A percentile compares a stretch with the other conserved stretches of the same genome.
Evolutionary conservation across 306 rosid species (phyloP).

Genomic region (Alnus glutinosa): DNA sequence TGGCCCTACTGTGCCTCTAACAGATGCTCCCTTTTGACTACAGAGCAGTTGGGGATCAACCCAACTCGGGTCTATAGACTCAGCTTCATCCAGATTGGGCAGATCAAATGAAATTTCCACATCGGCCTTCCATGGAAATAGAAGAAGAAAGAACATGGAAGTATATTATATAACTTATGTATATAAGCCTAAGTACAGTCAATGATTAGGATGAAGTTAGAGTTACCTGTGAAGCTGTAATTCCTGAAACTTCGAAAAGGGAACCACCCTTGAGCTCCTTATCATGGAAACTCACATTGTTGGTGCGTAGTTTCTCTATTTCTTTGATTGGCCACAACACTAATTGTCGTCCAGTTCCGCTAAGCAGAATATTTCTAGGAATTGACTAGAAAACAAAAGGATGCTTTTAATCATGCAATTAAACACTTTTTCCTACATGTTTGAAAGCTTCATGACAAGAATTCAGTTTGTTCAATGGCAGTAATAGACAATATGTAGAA

Average conservation of each 20-base stretch:
- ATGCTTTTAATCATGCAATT: not conserved
- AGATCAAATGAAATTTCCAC: slow-evolving; percentile 52
- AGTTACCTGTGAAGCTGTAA: slow-evolving; percentile 65
- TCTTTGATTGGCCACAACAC: slow-evolving; percentile 72
- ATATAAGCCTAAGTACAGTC: not conserved
- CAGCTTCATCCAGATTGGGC: slow-evolving; percentile 40
- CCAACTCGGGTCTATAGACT: slow-evolving; percentile 35
- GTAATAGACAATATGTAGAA: not conserved
- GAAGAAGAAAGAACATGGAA: not conserved
- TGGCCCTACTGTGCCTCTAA: slow-evolving; percentile 51
- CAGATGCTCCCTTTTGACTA: slow-evolving; percentile 37
- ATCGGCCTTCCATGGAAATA: slow-evolving; percentile 45
- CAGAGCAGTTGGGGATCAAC: slow-evolving; percentile 54
- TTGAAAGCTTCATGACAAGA: not conserved
- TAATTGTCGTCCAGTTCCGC: slow-evolving; percentile 46
- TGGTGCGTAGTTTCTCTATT: slow-evolving; percentile 41
- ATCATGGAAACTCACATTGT: slow-evolving; percentile 27
- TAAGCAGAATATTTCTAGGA: slow-evolving; percentile 59
- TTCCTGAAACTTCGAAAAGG: slow-evolving; percentile 45
- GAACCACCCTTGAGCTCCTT: slow-evolving; percentile 40
- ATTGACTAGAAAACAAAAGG: slow-evolving; percentile 33
- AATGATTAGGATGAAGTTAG: not conserved
- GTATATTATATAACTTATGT: not conserved
- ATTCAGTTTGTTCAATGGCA: not conserved
- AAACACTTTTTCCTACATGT: not conserved